Percentiles rank a stretch among this genome's conserved stretches.
Conservation (phyloP, 305 asterid genomes). For the Rubia tinctorum region DNA sequence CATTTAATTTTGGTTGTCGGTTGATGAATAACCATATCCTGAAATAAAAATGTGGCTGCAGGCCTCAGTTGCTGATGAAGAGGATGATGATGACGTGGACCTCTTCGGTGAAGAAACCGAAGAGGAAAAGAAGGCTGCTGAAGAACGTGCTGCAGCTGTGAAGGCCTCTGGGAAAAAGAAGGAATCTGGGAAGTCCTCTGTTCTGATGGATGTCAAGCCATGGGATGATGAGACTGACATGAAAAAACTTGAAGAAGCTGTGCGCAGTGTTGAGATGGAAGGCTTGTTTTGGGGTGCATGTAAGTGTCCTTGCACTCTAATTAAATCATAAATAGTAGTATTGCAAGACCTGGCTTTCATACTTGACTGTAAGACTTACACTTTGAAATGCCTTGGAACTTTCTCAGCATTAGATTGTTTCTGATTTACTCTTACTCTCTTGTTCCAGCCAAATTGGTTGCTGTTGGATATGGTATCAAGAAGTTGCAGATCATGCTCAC, state of each 20-base stretch:
- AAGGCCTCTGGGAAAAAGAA: slow-evolving; percentile 82
- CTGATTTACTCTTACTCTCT: background rate
- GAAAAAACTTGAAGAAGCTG: slow-evolving; percentile 90
- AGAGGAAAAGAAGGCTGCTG: slow-evolving; percentile 90
- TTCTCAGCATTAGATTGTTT: background rate
- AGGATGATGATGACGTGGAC: slow-evolving; percentile 71
- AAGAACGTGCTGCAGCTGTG: slow-evolving; percentile 80
- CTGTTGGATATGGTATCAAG: slow-evolving; percentile 92
- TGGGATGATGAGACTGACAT: slow-evolving; percentile 40
- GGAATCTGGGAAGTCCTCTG: slow-evolving; percentile 28
- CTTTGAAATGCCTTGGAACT: background rate
- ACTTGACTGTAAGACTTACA: background rate
- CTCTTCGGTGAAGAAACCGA: slow-evolving; percentile 91
- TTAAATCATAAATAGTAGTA: background rate
- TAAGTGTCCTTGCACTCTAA: slow-evolving; percentile 21
- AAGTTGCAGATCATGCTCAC: slow-evolving; percentile 83
- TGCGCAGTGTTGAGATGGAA: slow-evolving; percentile 62
- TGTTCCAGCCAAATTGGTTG: slow-evolving; percentile 60
- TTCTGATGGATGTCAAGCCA: slow-evolving; percentile 11
- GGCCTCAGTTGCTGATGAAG: slow-evolving; percentile 68
- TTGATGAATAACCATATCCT: background rate
- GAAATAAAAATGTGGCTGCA: slow-evolving; percentile 20
- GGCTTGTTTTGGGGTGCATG: slow-evolving; percentile 94
- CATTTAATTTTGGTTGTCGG: too few relatives aligned
- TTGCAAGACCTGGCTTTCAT: background rate